Percentiles rank a stretch among this genome's conserved stretches.
These are phyloP conservation scores for Sporothrix variecibatus DNA, from an alignment of 2,329 filamentous ascomycete genomes.

Conservation along the genomic window DNA sequence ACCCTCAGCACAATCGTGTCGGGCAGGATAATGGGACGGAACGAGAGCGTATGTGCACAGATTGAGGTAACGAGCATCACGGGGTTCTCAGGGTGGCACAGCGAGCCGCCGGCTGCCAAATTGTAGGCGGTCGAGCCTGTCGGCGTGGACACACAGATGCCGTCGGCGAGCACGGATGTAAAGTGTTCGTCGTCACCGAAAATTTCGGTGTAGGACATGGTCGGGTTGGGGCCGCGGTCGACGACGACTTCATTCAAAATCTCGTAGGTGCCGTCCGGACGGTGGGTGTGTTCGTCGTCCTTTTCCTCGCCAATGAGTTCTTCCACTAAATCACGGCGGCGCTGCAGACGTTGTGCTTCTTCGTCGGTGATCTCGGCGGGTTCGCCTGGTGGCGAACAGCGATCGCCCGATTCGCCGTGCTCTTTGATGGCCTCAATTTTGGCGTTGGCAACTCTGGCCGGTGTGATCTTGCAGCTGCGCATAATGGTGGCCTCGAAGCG, in stretches of 20 bases:
- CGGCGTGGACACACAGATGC: constrained; percentile 89
- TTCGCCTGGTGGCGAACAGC: background rate
- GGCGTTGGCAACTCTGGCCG: background rate
- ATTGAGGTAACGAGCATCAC: constrained; percentile 94
- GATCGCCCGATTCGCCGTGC: background rate
- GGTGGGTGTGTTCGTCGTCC: constrained; percentile 82
- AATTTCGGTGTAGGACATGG: constrained; percentile 88
- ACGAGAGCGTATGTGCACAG: constrained; percentile 91
- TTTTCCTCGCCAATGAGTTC: constrained; percentile 85
- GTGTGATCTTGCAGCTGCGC: constrained; percentile 59
- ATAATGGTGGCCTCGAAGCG: constrained; percentile 94
- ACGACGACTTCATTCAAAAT: constrained; percentile 97
- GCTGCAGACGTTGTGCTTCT: constrained; percentile 42
- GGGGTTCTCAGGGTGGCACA: constrained; percentile 95
- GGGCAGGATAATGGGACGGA: constrained; percentile 93
- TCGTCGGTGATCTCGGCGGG: constrained; percentile 25
- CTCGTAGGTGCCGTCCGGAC: constrained; percentile 79
- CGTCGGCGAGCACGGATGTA: constrained; percentile 89
- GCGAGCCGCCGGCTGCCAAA: constrained; percentile 88
- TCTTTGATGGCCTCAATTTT: background rate
- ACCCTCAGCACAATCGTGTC: constrained; percentile 93
- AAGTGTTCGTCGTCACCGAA: constrained; percentile 96
- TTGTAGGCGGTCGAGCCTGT: constrained; percentile 96
- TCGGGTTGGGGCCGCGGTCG: constrained; percentile 89
- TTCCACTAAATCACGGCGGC: constrained; percentile 71